A percentile compares a stretch with the other conserved stretches of the same genome.
These are phyloP conservation scores for Kappamyces sp. DNA, from an alignment of 192 early-diverging fungal genomes.

Conservation along the genomic window DNA sequence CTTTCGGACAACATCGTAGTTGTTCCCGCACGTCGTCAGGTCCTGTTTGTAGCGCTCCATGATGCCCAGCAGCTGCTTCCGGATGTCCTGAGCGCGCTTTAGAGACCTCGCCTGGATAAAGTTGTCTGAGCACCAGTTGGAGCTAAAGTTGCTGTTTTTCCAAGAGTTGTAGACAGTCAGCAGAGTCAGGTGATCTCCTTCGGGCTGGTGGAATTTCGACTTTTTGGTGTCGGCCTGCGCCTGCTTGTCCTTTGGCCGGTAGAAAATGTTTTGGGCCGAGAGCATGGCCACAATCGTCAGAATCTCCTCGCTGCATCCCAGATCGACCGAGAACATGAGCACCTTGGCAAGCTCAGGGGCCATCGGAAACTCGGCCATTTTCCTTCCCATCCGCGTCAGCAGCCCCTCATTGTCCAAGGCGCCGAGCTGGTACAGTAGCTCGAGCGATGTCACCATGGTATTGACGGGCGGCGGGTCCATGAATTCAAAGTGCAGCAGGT, in stretches of 20 bases:
- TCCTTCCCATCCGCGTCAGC: slow-evolving; percentile 86
- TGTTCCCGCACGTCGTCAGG: slow-evolving; percentile 86
- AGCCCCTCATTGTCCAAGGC: slow-evolving; percentile 90
- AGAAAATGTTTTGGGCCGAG: slow-evolving; percentile 82
- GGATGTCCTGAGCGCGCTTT: slow-evolving; percentile 90
- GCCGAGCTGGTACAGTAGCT: slow-evolving; percentile 85
- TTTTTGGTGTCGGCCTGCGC: slow-evolving; percentile 90
- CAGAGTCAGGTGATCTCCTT: slow-evolving; percentile 95
- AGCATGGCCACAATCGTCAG: slow-evolving; percentile 63
- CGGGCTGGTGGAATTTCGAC: slow-evolving; percentile 96
- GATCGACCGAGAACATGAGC: slow-evolving; percentile 83
- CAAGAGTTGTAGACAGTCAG: slow-evolving; percentile 94
- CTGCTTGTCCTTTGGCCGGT: slow-evolving; percentile 94
- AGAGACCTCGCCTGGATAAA: slow-evolving; percentile 90
- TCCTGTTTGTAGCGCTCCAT: slow-evolving; percentile 87
- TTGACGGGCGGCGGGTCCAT: slow-evolving; percentile 96
- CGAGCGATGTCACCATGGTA: slow-evolving; percentile 85
- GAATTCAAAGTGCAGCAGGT: slow-evolving; percentile 95
- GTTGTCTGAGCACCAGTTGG: slow-evolving; percentile 95
- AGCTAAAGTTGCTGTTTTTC: slow-evolving; percentile 87
- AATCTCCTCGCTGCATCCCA: slow-evolving; percentile 92
- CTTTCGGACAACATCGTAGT: slow-evolving; percentile 86
- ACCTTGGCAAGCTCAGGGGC: slow-evolving; percentile 92
- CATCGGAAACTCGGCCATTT: slow-evolving; percentile 97
- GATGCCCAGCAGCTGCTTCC: slow-evolving; percentile 92